A percentile compares a stretch with the other conserved stretches of the same genome.
phyloP scores from a whole-genome alignment of 768 basidiomycete species.

The Phlebiopsis gigantea region DNA sequence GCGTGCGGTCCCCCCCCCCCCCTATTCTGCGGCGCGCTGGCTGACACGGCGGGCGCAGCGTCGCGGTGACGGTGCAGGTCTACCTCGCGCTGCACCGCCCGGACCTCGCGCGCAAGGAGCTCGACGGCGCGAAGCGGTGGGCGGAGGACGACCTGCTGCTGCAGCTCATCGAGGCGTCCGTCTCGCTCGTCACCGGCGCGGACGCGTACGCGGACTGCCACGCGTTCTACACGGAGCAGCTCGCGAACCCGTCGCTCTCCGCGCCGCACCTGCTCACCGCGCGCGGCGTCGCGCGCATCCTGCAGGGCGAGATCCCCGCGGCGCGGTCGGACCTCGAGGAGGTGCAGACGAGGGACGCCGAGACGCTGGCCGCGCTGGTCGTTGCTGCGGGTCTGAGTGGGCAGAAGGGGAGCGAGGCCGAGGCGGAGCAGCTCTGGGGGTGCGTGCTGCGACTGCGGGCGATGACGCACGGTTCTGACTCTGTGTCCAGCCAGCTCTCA shows the following conservation, averaged over 20 bases:
- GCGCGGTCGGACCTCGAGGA: slow-evolving; percentile 83
- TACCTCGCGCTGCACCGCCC: slow-evolving; percentile 87
- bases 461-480: background rate
- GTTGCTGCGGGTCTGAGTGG: slow-evolving; percentile 57
- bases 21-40: background rate
- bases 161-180: slow-evolving; percentile 83
- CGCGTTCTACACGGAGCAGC: slow-evolving; percentile 77
- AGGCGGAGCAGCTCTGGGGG: slow-evolving; percentile 68
- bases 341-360: slow-evolving; percentile 50
- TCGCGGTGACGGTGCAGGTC: slow-evolving; percentile 78
- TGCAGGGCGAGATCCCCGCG: slow-evolving; percentile 66
- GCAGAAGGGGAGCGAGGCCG: slow-evolving; percentile 55
- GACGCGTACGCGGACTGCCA: slow-evolving; percentile 53
- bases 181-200: slow-evolving; percentile 69
- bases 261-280: slow-evolving; percentile 72
- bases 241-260: slow-evolving; percentile 73
- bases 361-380: slow-evolving; percentile 62
- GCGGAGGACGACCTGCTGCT: slow-evolving; percentile 88
- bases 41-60: slow-evolving; percentile 39
- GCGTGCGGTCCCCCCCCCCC: slow-evolving; percentile 29
- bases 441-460: slow-evolving; percentile 31
- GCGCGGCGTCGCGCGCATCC: slow-evolving; percentile 75
- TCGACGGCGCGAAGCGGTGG: slow-evolving; percentile 77
- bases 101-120: slow-evolving; percentile 83
- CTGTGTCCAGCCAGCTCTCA: slow-evolving; percentile 32